These are phyloP conservation scores for Trifolium subterraneum DNA, from an alignment of 306 rosid species.

Conservation along the genomic window DNA sequence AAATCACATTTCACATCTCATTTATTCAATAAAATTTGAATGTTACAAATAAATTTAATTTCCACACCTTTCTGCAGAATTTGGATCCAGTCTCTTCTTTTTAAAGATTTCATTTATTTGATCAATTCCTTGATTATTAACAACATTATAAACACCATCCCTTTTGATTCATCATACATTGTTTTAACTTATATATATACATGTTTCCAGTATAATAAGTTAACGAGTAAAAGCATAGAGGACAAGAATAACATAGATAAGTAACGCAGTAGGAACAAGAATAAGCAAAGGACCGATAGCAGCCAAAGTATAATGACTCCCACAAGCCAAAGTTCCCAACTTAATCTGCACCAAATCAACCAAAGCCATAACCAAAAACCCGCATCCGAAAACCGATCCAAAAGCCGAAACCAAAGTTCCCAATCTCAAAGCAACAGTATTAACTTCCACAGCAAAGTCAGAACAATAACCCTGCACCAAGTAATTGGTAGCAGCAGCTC, in stretches of 20 bases:
- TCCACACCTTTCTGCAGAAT: not conserved
- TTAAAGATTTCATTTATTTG: not conserved
- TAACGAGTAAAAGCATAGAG: slow-evolving; percentile 75
- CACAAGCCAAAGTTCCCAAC: slow-evolving; percentile 74
- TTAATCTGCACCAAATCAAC: slow-evolving; percentile 81
- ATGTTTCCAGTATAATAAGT: not conserved
- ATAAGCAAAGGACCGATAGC: slow-evolving; percentile 73
- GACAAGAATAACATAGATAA: slow-evolving; percentile 66
- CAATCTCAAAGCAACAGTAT: slow-evolving; percentile 52
- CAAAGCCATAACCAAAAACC: slow-evolving; percentile 81
- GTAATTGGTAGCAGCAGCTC: not conserved
- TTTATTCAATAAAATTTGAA: not conserved
- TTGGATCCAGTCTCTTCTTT: slow-evolving; percentile 1
- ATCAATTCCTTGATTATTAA: slow-evolving; percentile 12
- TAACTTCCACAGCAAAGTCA: slow-evolving; percentile 49
- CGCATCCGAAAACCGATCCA: slow-evolving; percentile 82
- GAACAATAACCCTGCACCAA: slow-evolving; percentile 16
- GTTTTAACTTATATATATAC: not conserved
- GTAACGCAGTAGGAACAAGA: slow-evolving; percentile 74
- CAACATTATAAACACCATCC: not conserved
- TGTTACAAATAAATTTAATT: not conserved
- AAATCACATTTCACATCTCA: too few species aligned
- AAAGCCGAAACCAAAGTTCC: slow-evolving; percentile 75
- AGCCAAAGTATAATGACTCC: slow-evolving; percentile 59
- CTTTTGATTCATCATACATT: not conserved